Conservation (phyloP, 78 protist species). For the Dictyostelium purpureum region DNA sequence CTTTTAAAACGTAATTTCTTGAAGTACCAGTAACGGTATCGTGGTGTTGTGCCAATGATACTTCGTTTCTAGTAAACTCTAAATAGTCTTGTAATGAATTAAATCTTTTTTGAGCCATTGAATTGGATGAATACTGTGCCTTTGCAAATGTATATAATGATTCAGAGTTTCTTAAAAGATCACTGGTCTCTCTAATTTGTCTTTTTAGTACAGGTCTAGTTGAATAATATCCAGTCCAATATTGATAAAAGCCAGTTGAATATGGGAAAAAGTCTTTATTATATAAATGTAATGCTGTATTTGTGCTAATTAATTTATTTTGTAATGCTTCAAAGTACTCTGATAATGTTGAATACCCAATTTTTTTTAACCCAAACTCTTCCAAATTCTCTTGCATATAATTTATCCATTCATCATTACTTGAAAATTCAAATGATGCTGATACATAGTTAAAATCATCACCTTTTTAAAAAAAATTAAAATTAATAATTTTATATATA, state of each 20-base stretch:
- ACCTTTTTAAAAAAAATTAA: no score
- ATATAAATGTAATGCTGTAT: background rate
- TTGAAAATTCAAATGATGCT: slow-evolving; percentile 36
- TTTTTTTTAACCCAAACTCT: background rate
- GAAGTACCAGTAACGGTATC: slow-evolving; percentile 88
- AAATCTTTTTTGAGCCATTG: background rate
- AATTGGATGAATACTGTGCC: background rate
- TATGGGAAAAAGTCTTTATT: slow-evolving; percentile 85
- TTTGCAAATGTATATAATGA: slow-evolving; percentile 65
- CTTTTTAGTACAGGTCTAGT: slow-evolving; percentile 62
- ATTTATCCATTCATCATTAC: slow-evolving; percentile 20
- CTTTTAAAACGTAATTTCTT: slow-evolving; percentile 60
- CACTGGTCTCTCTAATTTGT: slow-evolving; percentile 20
- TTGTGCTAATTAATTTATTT: background rate
- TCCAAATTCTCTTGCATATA: slow-evolving; percentile 8
- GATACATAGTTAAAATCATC: slow-evolving; percentile 72
- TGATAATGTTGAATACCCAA: slow-evolving; percentile 43
- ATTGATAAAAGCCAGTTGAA: slow-evolving; percentile 10
- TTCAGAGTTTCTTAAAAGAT: slow-evolving; percentile 35
- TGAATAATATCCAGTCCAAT: slow-evolving; percentile 86
- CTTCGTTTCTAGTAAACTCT: background rate
- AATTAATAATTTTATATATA: no score
- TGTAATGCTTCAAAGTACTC: slow-evolving; percentile 64
- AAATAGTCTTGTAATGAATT: background rate
- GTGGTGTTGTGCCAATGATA: slow-evolving; percentile 78